These are phyloP conservation scores for Trichosporon asahii DNA, from an alignment of 1,284 basidiomycete genomes.

Conservation along the genomic window DNA sequence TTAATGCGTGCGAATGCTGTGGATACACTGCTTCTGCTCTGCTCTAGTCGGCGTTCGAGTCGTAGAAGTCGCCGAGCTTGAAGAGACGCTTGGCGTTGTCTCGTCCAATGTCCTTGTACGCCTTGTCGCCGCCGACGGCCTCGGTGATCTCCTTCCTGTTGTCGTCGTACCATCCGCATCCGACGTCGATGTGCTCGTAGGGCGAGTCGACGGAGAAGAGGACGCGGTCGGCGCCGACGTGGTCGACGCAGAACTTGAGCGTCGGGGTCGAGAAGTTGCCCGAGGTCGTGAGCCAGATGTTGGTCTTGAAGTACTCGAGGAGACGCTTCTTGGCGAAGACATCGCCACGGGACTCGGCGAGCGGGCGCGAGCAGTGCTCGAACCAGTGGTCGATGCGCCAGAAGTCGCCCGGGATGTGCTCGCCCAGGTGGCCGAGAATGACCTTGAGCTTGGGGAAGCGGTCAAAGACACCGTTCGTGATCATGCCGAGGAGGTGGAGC, in stretches of 20 bases:
- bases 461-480: slow-evolving; percentile 49
- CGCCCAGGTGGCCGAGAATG: slow-evolving; percentile 48
- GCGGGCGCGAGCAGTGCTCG: slow-evolving; percentile 32
- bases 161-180: slow-evolving; percentile 41
- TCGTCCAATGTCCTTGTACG: slow-evolving; percentile 24
- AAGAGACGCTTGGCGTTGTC: slow-evolving; percentile 30
- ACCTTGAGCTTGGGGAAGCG: slow-evolving; percentile 48
- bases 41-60: slow-evolving; percentile 17
- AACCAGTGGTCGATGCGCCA: slow-evolving; percentile 49
- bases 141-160: slow-evolving; percentile 17
- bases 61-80: slow-evolving; percentile 27
- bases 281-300: slow-evolving; percentile 28
- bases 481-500: slow-evolving; percentile 44
- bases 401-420: slow-evolving; percentile 46
- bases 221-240: slow-evolving; percentile 39
- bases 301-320: slow-evolving; percentile 27
- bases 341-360: slow-evolving; percentile 26
- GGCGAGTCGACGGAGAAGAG: slow-evolving; percentile 49
- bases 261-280: slow-evolving; percentile 25
- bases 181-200: slow-evolving; percentile 44
- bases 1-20: neutral
- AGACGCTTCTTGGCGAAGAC: slow-evolving; percentile 34
- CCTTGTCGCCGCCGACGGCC: slow-evolving; percentile 24
- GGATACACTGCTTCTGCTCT: neutral
- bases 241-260: slow-evolving; percentile 38